These are phyloP conservation scores for Lepiota brunneoincarnata DNA, from an alignment of 768 basidiomycete genomes.

Conservation along the genomic window DNA sequence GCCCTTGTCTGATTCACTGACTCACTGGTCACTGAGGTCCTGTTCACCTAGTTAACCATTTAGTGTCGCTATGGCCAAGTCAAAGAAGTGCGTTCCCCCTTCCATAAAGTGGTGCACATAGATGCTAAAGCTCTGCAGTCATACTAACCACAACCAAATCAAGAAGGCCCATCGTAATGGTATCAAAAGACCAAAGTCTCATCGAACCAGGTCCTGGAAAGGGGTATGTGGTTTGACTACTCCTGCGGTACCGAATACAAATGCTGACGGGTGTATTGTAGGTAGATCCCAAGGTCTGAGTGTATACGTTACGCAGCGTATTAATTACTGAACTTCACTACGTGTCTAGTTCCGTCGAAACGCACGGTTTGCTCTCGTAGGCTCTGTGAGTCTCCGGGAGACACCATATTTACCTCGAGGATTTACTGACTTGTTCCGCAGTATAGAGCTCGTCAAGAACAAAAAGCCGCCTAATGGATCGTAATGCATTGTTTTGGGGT, in stretches of 20 bases:
- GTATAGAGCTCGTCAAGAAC: slow-evolving; percentile 67
- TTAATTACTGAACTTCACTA: slow-evolving; percentile 12
- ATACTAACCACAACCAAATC: slow-evolving; percentile 95
- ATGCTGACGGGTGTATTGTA: slow-evolving; percentile 24
- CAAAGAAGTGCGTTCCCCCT: slow-evolving; percentile 78
- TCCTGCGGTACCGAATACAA: not conserved
- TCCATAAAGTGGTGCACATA: not conserved
- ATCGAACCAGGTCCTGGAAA: slow-evolving; percentile 77
- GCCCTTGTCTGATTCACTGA: slow-evolving; percentile 14
- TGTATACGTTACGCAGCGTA: slow-evolving; percentile 2
- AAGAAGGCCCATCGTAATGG: slow-evolving; percentile 98
- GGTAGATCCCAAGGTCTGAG: slow-evolving; percentile 78
- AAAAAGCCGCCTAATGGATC: slow-evolving; percentile 40
- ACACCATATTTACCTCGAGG: no score
- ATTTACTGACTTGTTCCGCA: slow-evolving; percentile 21
- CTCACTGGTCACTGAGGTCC: slow-evolving; percentile 14
- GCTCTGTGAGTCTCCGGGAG: slow-evolving; percentile 58
- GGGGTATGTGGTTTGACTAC: slow-evolving; percentile 67
- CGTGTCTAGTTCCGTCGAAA: slow-evolving; percentile 78
- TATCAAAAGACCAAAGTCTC: slow-evolving; percentile 79
- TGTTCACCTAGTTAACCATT: slow-evolving; percentile 22
- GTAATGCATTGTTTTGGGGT: not conserved
- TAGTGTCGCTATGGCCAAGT: slow-evolving; percentile 82
- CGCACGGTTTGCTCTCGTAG: slow-evolving; percentile 64
- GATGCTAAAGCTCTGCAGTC: slow-evolving; percentile 39